These are phyloP conservation scores for Thelephora ganbajun DNA, from an alignment of 768 basidiomycete genomes.

Conservation along the genomic window DNA sequence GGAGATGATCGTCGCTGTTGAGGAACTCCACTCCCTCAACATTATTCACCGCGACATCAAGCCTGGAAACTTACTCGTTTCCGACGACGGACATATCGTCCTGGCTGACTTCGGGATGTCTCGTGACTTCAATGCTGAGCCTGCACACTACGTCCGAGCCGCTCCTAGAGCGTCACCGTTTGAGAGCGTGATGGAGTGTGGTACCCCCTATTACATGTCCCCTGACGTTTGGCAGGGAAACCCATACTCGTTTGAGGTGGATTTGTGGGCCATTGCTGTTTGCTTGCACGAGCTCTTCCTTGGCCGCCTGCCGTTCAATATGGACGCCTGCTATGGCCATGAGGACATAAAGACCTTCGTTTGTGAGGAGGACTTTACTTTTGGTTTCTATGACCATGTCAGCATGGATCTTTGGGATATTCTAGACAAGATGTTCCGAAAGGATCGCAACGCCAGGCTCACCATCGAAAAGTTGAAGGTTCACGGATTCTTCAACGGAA, in stretches of 20 bases:
- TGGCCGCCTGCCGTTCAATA: constrained; percentile 4
- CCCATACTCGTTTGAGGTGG: constrained; percentile 29
- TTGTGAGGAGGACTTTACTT: too few species aligned
- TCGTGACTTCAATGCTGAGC: too few species aligned
- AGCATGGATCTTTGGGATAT: too few species aligned
- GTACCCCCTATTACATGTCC: constrained; percentile 33
- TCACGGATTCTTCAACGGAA: not conserved
- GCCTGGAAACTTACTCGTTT: constrained; percentile 9
- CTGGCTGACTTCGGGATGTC: constrained; percentile 9
- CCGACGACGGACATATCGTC: constrained; percentile 6
- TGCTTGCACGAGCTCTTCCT: constrained; percentile 17
- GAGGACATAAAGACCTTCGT: not conserved
- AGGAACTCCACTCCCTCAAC: not conserved
- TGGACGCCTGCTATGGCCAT: not conserved
- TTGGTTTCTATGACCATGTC: too few species aligned
- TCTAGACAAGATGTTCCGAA: too few species aligned
- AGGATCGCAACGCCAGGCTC: too few species aligned
- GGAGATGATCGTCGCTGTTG: constrained; percentile 3
- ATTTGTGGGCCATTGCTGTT: constrained; percentile 33
- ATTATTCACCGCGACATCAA: constrained; percentile 11
- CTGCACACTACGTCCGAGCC: too few species aligned
- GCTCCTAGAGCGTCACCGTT: not conserved
- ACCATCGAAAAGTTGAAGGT: too few species aligned
- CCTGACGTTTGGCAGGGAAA: constrained; percentile 30
- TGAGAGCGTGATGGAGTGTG: constrained; percentile 11